phyloP scores from a whole-genome alignment of 306 rosid species.

The Canavalia ensiformis region DNA sequence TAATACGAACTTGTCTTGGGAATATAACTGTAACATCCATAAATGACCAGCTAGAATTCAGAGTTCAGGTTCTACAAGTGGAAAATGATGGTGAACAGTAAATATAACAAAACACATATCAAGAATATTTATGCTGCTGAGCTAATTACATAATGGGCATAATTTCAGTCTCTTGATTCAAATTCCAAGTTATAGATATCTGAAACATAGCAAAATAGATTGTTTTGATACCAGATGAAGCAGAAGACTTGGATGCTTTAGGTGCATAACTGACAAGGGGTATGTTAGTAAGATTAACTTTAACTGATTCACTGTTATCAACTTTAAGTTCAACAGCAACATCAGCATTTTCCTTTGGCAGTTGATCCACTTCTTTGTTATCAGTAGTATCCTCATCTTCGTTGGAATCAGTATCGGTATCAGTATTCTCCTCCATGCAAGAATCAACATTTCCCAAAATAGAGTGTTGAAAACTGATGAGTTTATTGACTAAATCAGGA shows the following conservation, averaged over 20 bases:
- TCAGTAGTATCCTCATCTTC: constrained; percentile 61
- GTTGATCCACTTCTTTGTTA: constrained; percentile 58
- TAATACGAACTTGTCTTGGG: constrained; percentile 22
- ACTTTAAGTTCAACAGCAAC: constrained; percentile 70
- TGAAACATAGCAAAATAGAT: constrained; percentile 34
- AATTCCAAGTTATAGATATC: constrained; percentile 31
- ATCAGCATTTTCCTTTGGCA: constrained; percentile 60
- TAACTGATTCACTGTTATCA: constrained; percentile 56
- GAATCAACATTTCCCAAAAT: constrained; percentile 65
- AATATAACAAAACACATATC: constrained; percentile 29
- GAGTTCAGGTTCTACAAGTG: constrained; percentile 26
- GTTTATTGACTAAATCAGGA: constrained; percentile 88
- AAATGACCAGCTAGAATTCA: constrained; percentile 19
- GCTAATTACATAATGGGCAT: constrained; percentile 35
- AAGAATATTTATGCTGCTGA: constrained; percentile 36
- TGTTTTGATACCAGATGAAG: constrained; percentile 67
- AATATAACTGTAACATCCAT: constrained; percentile 14
- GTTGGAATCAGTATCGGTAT: constrained; percentile 56
- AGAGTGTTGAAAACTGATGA: constrained; percentile 72
- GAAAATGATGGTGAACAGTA: background rate
- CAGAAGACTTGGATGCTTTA: constrained; percentile 62
- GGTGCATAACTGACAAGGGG: constrained; percentile 77
- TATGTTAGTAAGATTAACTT: constrained; percentile 63
- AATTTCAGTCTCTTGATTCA: constrained; percentile 36
- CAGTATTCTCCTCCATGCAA: constrained; percentile 53